Base-by-base conservation (phyloP, 1,284 basidiomycete species). In the Sphaerobolus stellatus region DNA sequence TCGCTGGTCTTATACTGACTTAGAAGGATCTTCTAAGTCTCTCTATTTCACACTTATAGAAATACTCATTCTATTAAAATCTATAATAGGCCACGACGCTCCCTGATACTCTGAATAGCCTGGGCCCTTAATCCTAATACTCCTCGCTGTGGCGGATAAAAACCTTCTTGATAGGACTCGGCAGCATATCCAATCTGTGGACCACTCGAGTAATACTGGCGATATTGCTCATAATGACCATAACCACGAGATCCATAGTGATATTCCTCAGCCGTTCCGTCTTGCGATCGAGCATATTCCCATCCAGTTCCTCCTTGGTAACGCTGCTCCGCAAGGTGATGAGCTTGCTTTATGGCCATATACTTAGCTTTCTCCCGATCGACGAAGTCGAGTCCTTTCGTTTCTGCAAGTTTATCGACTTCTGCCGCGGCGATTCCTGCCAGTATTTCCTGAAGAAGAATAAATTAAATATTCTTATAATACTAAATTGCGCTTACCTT, bases 401-500 rank as follows among this genome's bases (percentile, higher is more conserved):
- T 64, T 49, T 65, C 64, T 38, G 55, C 59, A 46, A 66, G 61
- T 48, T 63, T 65, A 55, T 65, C 64, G 31, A 66, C 60, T 48
- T 66, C 64, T n/a, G 64, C 64, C 14, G 64, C 59, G n/a, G 64
- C 64, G 40, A 65, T 61, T 11, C 58, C 61, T 6, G 62, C 64
- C 38, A 66, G 60, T 18, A 66, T 54, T 58, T 66, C 64, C 62
- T 64, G 6, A 22, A 16, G 27, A 2, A 29, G 28, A 25, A 33
- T 14, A 40, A 14, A 34, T 4, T 18, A 28, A 24, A 16, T 24
- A 11, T 29, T 48, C 7, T 27, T 27, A 18, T 16, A 16, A 27
- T 44, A 18, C 20, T n/a, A 28, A 34, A 25, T 34, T 29, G 16
- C 16, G 44, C 41, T 29, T 5, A 62, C 62, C 57, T 64, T 64